Evolutionary conservation across 495 filamentous ascomycete genomes (phyloP).

Genomic region (Terfezia boudieri): DNA sequence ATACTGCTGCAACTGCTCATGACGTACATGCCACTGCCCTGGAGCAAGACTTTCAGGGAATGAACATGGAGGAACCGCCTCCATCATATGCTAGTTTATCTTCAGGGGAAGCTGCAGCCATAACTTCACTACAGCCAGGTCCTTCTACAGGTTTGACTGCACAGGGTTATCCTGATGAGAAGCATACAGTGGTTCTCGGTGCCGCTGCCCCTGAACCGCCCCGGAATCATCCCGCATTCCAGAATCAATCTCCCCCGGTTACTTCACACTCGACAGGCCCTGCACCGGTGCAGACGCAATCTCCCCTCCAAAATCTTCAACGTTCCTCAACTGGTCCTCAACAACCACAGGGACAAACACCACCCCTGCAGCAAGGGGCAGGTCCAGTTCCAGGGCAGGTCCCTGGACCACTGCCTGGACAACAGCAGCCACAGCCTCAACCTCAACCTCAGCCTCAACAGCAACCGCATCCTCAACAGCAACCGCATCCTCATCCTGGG

Average conservation of each 20-base stretch:
- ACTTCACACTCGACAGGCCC: constrained; percentile 3
- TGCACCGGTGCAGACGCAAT: constrained; percentile 20
- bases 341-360: constrained; percentile 4
- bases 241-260: constrained; percentile 7
- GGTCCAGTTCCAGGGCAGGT: constrained; percentile 9
- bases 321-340: neutral
- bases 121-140: constrained; percentile 23
- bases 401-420: too few species aligned
- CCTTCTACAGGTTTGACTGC: constrained; percentile 24
- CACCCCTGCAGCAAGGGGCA: constrained; percentile 21
- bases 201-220: constrained; percentile 12
- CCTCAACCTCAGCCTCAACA: constrained; percentile 24
- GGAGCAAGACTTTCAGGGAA: constrained; percentile 68
- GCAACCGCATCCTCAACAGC: constrained; percentile 5
- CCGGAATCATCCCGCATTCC: constrained; percentile 13
- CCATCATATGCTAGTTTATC: constrained; percentile 10
- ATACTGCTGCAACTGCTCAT: neutral
- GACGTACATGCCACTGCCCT: constrained; percentile 32
- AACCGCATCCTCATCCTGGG: constrained; percentile 17
- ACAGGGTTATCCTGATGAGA: constrained; percentile 24
- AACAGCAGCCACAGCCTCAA: constrained; percentile 14
- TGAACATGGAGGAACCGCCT: constrained; percentile 36
- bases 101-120: constrained; percentile 25
- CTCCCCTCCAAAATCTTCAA: constrained; percentile 23
- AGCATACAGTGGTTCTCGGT: constrained; percentile 22